Evolutionary conservation across 345 rosid genomes (phyloP), one percentile per base, ranked within the genome.

Genomic region (Luvunga scandens): DNA sequence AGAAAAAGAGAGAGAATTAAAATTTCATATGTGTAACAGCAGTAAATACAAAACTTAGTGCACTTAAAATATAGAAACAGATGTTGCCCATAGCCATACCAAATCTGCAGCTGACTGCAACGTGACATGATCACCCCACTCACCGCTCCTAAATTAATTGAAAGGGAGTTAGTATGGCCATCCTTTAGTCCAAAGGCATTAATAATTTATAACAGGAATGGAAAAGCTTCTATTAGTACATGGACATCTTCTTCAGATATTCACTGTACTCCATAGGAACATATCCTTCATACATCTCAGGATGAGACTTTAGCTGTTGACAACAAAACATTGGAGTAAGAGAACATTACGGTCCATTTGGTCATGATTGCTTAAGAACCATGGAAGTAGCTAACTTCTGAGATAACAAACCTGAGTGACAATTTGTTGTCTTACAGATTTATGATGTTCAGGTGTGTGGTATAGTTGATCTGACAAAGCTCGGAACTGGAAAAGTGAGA

Each of bases 181-280:
- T 66, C 67, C 33, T 65, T 65, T 31, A 13, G 21, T 30, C 45
- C 33, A 75, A 59, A 77, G 74, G 25, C 64, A 57, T 53, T 70
- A 59, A 61, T 12, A 22, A 12, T 55, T 30, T 63, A 34, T 39
- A 77, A 30, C 65, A 68, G 12, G 66, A 64, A 60, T 30, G 61
- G 65, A 72, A 79, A 78, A 57, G 66, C 22, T 72, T 63, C 56
- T 50, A 21, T 48, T 70, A 72, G 38, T 86, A 92, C 97, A 78
- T 84, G 69, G 93, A 90, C 93, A 92, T 88, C 82, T 90, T 90
- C 88, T 73, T 89, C 85, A 91, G 80, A 79, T 92, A 92, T 25
- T 87, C 93, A 50, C 88, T 82, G 82, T 89, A 92, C 79, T 91
- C 89, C 97, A 91, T 92, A 25, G 97, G 97, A 64, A 91, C 97